Percentiles rank a stretch among this genome's conserved stretches.
phyloP scores from a whole-genome alignment of 2,329 filamentous ascomycete species.

The Mycosphaerella sp. region DNA sequence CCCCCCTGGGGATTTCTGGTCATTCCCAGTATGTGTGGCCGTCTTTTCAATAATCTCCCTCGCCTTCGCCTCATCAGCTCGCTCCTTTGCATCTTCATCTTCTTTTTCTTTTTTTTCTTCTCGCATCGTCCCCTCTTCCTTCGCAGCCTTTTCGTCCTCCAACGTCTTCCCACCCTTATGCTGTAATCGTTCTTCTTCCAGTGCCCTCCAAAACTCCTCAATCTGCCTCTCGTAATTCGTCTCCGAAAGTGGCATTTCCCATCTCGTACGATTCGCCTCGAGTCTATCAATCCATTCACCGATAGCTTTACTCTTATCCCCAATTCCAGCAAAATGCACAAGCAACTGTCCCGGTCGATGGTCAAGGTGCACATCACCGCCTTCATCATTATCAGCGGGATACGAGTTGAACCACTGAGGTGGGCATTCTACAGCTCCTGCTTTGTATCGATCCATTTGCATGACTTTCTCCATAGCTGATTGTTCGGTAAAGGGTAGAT shows the following conservation, averaged over 20 bases:
- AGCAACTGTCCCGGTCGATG: constrained; percentile 38
- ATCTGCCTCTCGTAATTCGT: constrained; percentile 34
- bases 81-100: neutral
- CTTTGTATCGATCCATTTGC: constrained; percentile 27
- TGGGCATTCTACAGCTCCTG: constrained; percentile 32
- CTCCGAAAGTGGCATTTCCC: constrained; percentile 32
- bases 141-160: neutral
- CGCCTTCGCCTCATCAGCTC: neutral
- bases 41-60: neutral
- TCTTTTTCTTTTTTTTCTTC: too few species aligned
- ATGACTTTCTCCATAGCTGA: constrained; percentile 37
- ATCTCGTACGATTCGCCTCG: constrained; percentile 31
- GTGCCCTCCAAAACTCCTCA: constrained; percentile 30
- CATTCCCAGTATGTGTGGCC: neutral
- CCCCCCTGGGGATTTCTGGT: neutral
- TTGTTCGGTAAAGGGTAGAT: constrained; percentile 37
- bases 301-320: constrained; percentile 32
- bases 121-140: too few species aligned
- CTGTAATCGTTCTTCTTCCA: constrained; percentile 6
- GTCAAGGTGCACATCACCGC: constrained; percentile 30
- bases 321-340: constrained; percentile 38
- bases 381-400: constrained; percentile 33
- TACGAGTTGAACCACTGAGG: constrained; percentile 42
- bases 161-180: neutral
- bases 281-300: constrained; percentile 34